A percentile compares a stretch with the other conserved stretches of the same genome.
Conservation (phyloP, 495 filamentous ascomycete species). For the Beverwykella pulmonaria region DNA sequence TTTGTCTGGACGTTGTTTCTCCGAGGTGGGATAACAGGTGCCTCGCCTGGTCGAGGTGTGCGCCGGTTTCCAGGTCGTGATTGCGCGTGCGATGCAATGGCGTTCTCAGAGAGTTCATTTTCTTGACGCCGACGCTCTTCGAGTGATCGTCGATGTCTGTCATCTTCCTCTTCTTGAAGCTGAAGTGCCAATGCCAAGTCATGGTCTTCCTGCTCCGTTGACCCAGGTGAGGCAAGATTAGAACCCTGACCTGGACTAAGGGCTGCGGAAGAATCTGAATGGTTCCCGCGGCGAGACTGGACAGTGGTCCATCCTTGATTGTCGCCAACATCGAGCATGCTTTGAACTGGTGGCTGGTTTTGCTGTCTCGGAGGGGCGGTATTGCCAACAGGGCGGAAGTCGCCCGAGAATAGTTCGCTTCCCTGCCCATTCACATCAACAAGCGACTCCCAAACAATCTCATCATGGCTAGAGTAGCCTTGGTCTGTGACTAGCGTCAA, state of each 20-base stretch:
- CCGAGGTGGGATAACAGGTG: constrained; percentile 47
- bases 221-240: constrained; percentile 19
- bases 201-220: constrained; percentile 70
- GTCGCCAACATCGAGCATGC: constrained; percentile 38
- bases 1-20: constrained; percentile 32
- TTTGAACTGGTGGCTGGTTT: constrained; percentile 34
- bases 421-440: constrained; percentile 84
- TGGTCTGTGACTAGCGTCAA: constrained; percentile 87
- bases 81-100: constrained; percentile 57
- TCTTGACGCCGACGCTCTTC: constrained; percentile 48
- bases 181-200: constrained; percentile 79
- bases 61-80: constrained; percentile 26
- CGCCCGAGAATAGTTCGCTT: constrained; percentile 83
- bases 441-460: constrained; percentile 94
- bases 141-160: constrained; percentile 57
- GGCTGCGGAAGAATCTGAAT: constrained; percentile 16
- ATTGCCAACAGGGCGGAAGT: constrained; percentile 81
- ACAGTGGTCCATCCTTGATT: constrained; percentile 49
- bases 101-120: constrained; percentile 56
- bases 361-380: constrained; percentile 23
- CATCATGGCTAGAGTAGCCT: constrained; percentile 83
- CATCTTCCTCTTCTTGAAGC: constrained; percentile 81
- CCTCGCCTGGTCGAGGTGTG: constrained; percentile 22
- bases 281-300: constrained; percentile 18
- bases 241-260: constrained; percentile 11